A percentile compares a stretch with the other conserved stretches of the same genome.
Evolutionary conservation across 805 yeast species (phyloP).

Genomic region (Clavispora santaluciae): DNA sequence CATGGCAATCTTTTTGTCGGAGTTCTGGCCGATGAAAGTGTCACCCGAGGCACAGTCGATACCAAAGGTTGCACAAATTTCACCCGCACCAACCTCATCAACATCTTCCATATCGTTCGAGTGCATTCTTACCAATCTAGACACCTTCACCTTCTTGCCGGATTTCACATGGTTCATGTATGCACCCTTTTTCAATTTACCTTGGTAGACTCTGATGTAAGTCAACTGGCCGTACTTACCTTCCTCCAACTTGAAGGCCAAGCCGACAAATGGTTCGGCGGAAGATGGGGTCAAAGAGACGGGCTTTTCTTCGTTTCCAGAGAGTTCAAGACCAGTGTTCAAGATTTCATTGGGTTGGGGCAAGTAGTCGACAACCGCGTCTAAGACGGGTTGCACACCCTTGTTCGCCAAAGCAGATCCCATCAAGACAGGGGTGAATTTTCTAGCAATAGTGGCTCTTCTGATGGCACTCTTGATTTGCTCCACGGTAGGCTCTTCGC

Average conservation of each 20-base stretch:
- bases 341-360: slow-evolving; percentile 94
- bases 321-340: slow-evolving; percentile 82
- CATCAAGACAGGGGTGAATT: slow-evolving; percentile 98
- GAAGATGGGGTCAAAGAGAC: slow-evolving; percentile 71
- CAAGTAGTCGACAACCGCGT: slow-evolving; percentile 91
- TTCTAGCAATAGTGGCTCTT: slow-evolving; percentile 91
- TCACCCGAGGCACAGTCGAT: slow-evolving; percentile 99
- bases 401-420: slow-evolving; percentile 97
- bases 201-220: slow-evolving; percentile 95
- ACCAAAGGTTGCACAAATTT: slow-evolving; percentile 98
- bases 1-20: slow-evolving; percentile 73
- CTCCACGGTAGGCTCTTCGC: slow-evolving; percentile 75
- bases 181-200: slow-evolving; percentile 84
- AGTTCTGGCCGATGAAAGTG: slow-evolving; percentile 80
- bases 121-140: slow-evolving; percentile 97
- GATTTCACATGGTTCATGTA: slow-evolving; percentile 85
- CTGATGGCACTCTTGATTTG: slow-evolving; percentile 89
- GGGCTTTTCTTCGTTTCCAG: slow-evolving; percentile 51
- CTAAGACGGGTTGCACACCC: slow-evolving; percentile 92
- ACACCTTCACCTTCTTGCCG: slow-evolving; percentile 88
- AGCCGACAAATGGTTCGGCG: slow-evolving; percentile 80
- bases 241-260: slow-evolving; percentile 98
- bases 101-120: slow-evolving; percentile 99
- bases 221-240: slow-evolving; percentile 98
- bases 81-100: slow-evolving; percentile 93